A percentile compares a stretch with the other conserved stretches of the same genome.
phyloP scores from a whole-genome alignment of 2,329 filamentous ascomycete species.

The Rugonectria rugulosa region DNA sequence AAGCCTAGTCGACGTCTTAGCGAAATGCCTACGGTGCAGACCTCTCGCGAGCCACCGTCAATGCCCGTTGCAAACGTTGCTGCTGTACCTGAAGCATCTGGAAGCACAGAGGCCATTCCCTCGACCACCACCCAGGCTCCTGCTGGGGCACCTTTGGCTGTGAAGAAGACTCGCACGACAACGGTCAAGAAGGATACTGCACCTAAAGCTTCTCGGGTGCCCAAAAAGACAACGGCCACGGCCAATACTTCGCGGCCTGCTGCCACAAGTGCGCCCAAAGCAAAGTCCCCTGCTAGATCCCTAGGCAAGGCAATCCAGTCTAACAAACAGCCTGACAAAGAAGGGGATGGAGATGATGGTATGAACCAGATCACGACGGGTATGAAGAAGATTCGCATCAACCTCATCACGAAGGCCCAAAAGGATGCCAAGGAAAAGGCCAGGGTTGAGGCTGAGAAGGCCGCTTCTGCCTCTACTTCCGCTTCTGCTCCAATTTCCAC shows the following conservation, averaged over 20 bases:
- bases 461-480: slow-evolving; percentile 14
- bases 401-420: slow-evolving; percentile 65
- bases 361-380: slow-evolving; percentile 64
- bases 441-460: slow-evolving; percentile 34
- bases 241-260: slow-evolving; percentile 25
- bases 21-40: slow-evolving; percentile 50
- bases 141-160: slow-evolving; percentile 52
- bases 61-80: slow-evolving; percentile 18
- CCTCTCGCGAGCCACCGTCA: slow-evolving; percentile 18
- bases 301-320: slow-evolving; percentile 1
- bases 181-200: slow-evolving; percentile 51
- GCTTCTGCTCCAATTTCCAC: too few species aligned
- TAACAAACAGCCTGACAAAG: too few species aligned
- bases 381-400: slow-evolving; percentile 71
- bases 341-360: slow-evolving; percentile 48
- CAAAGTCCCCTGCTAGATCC: slow-evolving; percentile 22
- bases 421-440: slow-evolving; percentile 59
- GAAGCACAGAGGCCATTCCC: slow-evolving; percentile 46
- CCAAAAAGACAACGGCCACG: slow-evolving; percentile 47
- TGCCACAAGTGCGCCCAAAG: slow-evolving; percentile 16
- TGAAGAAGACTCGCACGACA: slow-evolving; percentile 67
- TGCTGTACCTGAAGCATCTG: slow-evolving; percentile 26
- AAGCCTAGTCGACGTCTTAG: slow-evolving; percentile 58
- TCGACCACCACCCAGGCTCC: slow-evolving; percentile 50
- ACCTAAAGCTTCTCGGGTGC: slow-evolving; percentile 42